These are phyloP conservation scores for Penicillium desertorum DNA, from an alignment of 495 filamentous ascomycete genomes.

Conservation along the genomic window DNA sequence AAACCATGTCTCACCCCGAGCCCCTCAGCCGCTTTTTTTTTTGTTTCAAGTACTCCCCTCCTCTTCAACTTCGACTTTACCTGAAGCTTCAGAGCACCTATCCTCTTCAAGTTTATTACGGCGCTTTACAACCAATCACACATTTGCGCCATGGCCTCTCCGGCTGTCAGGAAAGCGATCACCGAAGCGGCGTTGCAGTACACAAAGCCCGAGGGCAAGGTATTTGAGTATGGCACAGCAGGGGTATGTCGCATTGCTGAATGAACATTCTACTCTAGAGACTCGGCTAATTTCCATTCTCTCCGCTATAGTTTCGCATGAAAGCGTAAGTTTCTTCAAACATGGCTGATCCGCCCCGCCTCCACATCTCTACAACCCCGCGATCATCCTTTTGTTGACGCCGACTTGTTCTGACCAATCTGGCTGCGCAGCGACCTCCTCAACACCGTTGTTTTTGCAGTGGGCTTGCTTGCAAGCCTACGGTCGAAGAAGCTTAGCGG, in stretches of 20 bases:
- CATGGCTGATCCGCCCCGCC: constrained; percentile 36
- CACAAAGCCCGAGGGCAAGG: constrained; percentile 65
- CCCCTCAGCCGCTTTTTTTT: constrained; percentile 37
- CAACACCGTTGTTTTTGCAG: constrained; percentile 87
- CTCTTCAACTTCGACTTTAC: constrained; percentile 11
- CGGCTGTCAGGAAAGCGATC: constrained; percentile 46
- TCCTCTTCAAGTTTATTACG: background rate
- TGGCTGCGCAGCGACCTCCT: constrained; percentile 52
- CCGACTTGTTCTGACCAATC: constrained; percentile 28
- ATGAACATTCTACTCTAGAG: constrained; percentile 10
- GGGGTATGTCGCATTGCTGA: constrained; percentile 57
- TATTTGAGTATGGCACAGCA: constrained; percentile 93
- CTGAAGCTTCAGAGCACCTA: constrained; percentile 2
- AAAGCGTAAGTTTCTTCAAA: constrained; percentile 60
- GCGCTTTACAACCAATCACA: constrained; percentile 7
- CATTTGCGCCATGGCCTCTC: constrained; percentile 44
- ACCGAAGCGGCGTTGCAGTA: constrained; percentile 46
- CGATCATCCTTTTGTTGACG: constrained; percentile 38
- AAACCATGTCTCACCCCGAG: constrained; percentile 32
- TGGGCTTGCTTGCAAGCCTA: constrained; percentile 85
- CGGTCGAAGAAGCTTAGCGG: constrained; percentile 85
- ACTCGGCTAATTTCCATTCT: constrained; percentile 22
- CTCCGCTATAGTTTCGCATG: constrained; percentile 65
- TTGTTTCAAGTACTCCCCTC: constrained; percentile 22
- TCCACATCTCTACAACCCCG: constrained; percentile 34